Conservation (phyloP, 2,329 filamentous ascomycete species). For the Colletotrichum magnum region DNA sequence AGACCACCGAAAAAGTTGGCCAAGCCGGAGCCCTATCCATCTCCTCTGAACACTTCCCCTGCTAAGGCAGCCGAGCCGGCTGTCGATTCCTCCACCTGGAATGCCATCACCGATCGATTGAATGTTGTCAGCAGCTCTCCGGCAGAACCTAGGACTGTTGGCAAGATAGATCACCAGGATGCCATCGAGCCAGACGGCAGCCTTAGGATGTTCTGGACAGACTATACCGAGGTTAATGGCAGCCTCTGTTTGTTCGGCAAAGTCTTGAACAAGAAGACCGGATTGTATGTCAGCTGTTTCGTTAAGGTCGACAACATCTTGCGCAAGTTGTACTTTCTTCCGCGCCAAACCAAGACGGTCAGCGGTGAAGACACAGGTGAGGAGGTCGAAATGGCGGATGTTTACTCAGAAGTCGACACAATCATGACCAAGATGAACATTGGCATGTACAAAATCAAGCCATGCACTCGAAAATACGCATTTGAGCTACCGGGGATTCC, state of each 20-base stretch:
- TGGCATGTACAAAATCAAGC: slow-evolving; percentile 93
- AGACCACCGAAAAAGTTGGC: slow-evolving; percentile 82
- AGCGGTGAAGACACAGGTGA: slow-evolving; percentile 80
- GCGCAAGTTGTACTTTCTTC: slow-evolving; percentile 93
- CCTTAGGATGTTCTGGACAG: slow-evolving; percentile 95
- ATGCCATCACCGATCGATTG: slow-evolving; percentile 85
- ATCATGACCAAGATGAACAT: slow-evolving; percentile 92
- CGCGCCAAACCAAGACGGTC: slow-evolving; percentile 73
- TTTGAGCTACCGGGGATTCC: slow-evolving; percentile 92
- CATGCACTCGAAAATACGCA: slow-evolving; percentile 90
- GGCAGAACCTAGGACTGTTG: slow-evolving; percentile 73
- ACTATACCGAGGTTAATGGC: slow-evolving; percentile 94
- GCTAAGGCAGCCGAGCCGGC: slow-evolving; percentile 69
- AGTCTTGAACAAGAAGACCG: slow-evolving; percentile 88
- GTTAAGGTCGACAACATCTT: slow-evolving; percentile 96
- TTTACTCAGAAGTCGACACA: slow-evolving; percentile 89
- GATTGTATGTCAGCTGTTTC: slow-evolving; percentile 89
- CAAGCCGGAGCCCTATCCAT: slow-evolving; percentile 76
- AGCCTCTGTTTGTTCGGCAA: slow-evolving; percentile 96
- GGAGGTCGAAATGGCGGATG: slow-evolving; percentile 87
- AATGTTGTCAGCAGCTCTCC: slow-evolving; percentile 86
- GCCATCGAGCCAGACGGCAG: slow-evolving; percentile 96
- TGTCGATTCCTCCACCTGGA: slow-evolving; percentile 90
- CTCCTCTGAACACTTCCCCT: slow-evolving; percentile 84
- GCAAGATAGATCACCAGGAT: slow-evolving; percentile 86